Base-by-base conservation (phyloP, 2,329 filamentous ascomycete species). In the Thermomyces lanuginosus region DNA sequence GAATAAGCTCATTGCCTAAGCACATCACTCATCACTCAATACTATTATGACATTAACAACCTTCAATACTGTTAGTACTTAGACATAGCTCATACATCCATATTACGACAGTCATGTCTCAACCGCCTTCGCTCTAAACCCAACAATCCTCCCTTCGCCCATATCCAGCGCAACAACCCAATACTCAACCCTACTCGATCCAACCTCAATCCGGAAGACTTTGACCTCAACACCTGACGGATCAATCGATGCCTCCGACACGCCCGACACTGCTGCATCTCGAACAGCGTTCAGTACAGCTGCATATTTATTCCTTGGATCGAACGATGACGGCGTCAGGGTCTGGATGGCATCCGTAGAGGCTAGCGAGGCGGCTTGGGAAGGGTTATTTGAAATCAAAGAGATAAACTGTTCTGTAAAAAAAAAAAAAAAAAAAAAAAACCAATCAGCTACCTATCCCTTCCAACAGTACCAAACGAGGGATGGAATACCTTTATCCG, bases 101-200 rank as follows among this genome's bases (percentile, higher is more conserved):
- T 26, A 20, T 34, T 45, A 8, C 10, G 8, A 20, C 7, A 10
- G 10, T 23, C 16, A 77, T 42, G 66, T 72, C 63, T 92, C 83
- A 36, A 92, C 63, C 14, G 76, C 70, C 54, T 81, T 57, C 7
- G 76, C 79, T 63, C 81, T 86, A 30, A 76, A 63, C 8, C 84
- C 84, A 5, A 92, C 71, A 33, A 92, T 43, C 53, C 63, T 66
- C 10, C 62, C 65, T 8, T 63, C 65, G 26, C 65, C 57, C 9
- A 55, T 55, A 42, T 74, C 64, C 39, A 76, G 48, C 12, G 69
- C 70, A 24, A 92, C 58, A 32, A 92, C 58, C 66, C 75, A 92
- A 52, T 92, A 92, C 55, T 91, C 79, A 8, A 64, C 63, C 45
- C 76, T 66, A 14, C 72, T 69, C 8, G 60, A 58, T 22, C 67